phyloP scores from a whole-genome alignment of 2,329 filamentous ascomycete genomes.

The Cercospora sp. region DNA sequence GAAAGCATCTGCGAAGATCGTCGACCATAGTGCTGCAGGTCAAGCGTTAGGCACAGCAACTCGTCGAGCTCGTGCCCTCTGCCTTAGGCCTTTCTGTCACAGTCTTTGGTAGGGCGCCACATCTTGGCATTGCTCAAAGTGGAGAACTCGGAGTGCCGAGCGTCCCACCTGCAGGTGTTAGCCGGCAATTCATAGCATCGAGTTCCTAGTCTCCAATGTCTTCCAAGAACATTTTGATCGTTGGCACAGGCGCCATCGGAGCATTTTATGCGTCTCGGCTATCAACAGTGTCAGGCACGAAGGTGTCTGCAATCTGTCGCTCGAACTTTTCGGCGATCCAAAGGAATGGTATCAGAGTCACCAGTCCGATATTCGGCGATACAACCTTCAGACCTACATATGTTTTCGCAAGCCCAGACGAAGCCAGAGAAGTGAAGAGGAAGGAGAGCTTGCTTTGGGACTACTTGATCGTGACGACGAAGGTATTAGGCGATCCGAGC shows the following conservation, averaged over 20 bases:
- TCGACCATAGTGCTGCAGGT: background rate
- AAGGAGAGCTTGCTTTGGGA: slow-evolving; percentile 50
- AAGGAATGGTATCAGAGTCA: slow-evolving; percentile 60
- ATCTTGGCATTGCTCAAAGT: background rate
- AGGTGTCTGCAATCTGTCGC: slow-evolving; percentile 69
- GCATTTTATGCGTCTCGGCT: slow-evolving; percentile 71
- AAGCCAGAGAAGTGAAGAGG: slow-evolving; percentile 50
- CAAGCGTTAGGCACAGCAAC: too few relatives aligned
- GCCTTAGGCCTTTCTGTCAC: background rate
- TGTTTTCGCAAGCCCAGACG: slow-evolving; percentile 60
- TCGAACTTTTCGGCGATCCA: slow-evolving; percentile 69
- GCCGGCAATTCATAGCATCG: background rate
- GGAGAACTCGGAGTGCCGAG: slow-evolving; percentile 1
- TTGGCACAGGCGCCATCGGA: slow-evolving; percentile 69
- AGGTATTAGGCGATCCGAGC: slow-evolving; percentile 64
- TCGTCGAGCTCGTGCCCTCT: background rate
- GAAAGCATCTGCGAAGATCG: background rate
- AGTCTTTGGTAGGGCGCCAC: background rate
- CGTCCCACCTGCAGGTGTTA: background rate
- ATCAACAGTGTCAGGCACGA: slow-evolving; percentile 52
- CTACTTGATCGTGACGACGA: slow-evolving; percentile 68
- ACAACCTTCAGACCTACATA: slow-evolving; percentile 63
- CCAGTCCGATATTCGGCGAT: slow-evolving; percentile 65
- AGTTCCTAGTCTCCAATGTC: slow-evolving; percentile 7
- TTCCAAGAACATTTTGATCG: slow-evolving; percentile 60